Evolutionary conservation across 202 grass and related monocot species (phyloP).

Genomic region (Dendrocalamus latiflorus): DNA sequence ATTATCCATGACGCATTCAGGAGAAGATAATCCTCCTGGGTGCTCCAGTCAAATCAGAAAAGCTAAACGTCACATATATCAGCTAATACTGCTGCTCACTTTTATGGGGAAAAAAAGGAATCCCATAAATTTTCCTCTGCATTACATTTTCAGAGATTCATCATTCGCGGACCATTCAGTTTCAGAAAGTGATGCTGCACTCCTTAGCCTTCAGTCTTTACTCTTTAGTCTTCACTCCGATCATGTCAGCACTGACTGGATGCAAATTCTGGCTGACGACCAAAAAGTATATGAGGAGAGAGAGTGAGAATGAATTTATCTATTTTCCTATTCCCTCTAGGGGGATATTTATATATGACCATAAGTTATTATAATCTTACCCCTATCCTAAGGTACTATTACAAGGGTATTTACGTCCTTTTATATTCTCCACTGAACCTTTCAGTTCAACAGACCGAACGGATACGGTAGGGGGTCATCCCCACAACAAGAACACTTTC

Average conservation of each 20-base stretch:
- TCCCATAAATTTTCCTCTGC: neutral
- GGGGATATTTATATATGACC: no score
- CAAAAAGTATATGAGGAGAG: no score
- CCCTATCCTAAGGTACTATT: no score
- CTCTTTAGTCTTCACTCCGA: neutral
- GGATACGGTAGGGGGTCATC: no score
- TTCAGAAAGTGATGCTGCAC: neutral
- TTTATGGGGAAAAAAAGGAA: neutral
- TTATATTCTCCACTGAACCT: no score
- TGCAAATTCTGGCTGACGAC: neutral
- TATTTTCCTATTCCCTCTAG: no score
- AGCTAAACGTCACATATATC: conserved; percentile 7
- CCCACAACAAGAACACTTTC: neutral
- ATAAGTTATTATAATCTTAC: no score
- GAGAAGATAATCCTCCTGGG: neutral
- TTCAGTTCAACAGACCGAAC: no score
- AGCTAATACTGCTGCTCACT: neutral
- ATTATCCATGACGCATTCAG: neutral
- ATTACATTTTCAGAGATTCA: neutral
- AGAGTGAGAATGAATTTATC: no score
- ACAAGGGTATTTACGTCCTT: no score
- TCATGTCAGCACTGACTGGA: neutral
- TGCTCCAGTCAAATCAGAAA: neutral
- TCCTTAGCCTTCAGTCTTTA: neutral
- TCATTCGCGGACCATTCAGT: neutral